phyloP scores from a whole-genome alignment of 257 asterid genomes.

The Solanum bulbocastanum region DNA sequence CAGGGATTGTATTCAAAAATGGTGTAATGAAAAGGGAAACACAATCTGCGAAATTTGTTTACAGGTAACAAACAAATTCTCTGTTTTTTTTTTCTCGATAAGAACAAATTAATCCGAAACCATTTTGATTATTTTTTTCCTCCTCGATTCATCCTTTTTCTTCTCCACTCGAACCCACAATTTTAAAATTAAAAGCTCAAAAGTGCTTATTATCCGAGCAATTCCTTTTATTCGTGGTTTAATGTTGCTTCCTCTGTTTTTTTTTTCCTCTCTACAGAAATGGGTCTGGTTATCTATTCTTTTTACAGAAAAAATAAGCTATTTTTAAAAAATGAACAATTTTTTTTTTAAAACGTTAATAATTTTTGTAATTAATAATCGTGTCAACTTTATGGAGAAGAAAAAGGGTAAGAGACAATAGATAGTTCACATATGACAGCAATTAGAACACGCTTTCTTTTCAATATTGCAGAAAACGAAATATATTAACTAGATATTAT shows the following conservation, averaged over 20 bases:
- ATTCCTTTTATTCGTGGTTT: not conserved
- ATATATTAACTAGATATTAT: not conserved
- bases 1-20: conserved; percentile 90
- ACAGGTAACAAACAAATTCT: conserved; percentile 28
- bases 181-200: not conserved
- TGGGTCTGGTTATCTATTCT: not conserved
- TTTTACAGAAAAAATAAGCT: not conserved
- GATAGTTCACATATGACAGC: not conserved
- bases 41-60: conserved; percentile 82
- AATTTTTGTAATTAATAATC: not conserved
- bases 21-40: conserved; percentile 92
- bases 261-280: not conserved
- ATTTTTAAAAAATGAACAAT: not conserved
- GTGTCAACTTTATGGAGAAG: too few relatives aligned
- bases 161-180: not conserved
- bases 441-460: not conserved
- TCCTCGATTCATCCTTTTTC: not conserved
- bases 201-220: not conserved
- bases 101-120: not conserved
- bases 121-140: not conserved
- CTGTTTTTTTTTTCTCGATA: not conserved
- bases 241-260: not conserved
- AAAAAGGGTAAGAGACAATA: not conserved
- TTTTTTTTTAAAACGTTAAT: not conserved
- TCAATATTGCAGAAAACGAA: not conserved